Conservation (phyloP, 257 asterid genomes). For the Lantana camara region DNA sequence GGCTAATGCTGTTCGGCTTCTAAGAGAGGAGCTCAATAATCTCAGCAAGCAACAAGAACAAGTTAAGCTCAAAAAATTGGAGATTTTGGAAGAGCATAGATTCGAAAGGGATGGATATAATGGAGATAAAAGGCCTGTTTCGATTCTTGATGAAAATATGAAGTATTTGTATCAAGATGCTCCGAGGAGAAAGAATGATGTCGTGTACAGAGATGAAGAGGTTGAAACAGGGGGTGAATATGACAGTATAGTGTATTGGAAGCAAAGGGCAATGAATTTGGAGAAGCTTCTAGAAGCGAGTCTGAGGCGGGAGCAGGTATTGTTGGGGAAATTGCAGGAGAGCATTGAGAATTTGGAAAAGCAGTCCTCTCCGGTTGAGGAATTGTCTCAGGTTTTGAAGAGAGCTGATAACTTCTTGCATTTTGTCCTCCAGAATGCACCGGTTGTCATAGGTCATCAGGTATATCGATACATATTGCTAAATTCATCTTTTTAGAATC, state of each 20-base stretch:
- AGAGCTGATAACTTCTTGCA: conserved; percentile 76
- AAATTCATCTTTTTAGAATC: too few species aligned
- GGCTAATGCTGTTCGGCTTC: conserved; percentile 65
- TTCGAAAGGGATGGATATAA: conserved; percentile 63
- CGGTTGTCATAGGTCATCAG: conserved; percentile 81
- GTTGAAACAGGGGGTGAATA: conserved; percentile 58
- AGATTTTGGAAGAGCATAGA: conserved; percentile 68
- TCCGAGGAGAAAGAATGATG: conserved; percentile 50
- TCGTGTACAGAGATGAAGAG: conserved; percentile 37
- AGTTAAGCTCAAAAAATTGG: conserved; percentile 69
- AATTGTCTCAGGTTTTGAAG: conserved; percentile 58
- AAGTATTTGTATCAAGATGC: conserved; percentile 48
- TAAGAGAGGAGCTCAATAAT: conserved; percentile 69
- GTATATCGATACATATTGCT: conserved; percentile 24
- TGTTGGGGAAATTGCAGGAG: conserved; percentile 57
- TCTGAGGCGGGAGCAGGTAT: conserved; percentile 45
- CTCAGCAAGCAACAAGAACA: conserved; percentile 70
- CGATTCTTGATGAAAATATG: conserved; percentile 63
- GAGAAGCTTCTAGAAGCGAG: conserved; percentile 64
- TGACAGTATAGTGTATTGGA: conserved; percentile 60
- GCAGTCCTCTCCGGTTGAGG: conserved; percentile 73
- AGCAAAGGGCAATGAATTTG: conserved; percentile 52
- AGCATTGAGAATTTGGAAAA: conserved; percentile 68
- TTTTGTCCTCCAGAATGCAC: conserved; percentile 78
- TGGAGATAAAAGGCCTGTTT: conserved; percentile 64